Percentiles rank a stretch among this genome's conserved stretches.
Conservation (phyloP, 176 grass and related monocot genomes). For the Juncus inflexus region DNA sequence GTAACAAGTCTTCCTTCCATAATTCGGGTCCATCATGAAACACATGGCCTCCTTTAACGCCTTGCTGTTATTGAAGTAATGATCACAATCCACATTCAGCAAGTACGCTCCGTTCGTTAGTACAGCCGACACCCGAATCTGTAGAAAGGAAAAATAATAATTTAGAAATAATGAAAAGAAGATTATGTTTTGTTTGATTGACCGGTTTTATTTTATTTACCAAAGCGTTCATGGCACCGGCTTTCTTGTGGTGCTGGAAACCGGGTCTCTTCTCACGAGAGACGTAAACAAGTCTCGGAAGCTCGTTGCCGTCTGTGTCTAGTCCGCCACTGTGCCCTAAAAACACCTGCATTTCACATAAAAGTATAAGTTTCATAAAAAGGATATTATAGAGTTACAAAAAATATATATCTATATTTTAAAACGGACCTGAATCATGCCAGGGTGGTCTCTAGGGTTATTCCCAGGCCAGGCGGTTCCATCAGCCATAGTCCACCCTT, state of each 20-base stretch:
- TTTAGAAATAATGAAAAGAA: constrained; percentile 12
- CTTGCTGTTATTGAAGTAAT: constrained; percentile 98
- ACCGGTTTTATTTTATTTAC: constrained; percentile 38
- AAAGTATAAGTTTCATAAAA: neutral
- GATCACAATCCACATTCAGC: constrained; percentile 99
- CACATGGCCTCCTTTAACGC: constrained; percentile 97
- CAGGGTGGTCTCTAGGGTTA: constrained; percentile 84
- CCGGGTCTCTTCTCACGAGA: constrained; percentile 98
- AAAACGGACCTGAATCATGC: constrained; percentile 79
- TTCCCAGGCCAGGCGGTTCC: constrained; percentile 95
- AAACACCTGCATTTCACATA: constrained; percentile 58
- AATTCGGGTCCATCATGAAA: constrained; percentile 89
- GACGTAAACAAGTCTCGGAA: constrained; percentile 91
- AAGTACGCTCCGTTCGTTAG: constrained; percentile 95
- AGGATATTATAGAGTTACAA: neutral
- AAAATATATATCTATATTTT: too few species aligned
- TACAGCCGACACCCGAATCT: constrained; percentile 95
- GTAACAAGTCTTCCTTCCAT: constrained; percentile 83
- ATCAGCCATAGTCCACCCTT: constrained; percentile 95
- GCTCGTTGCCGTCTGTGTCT: constrained; percentile 93
- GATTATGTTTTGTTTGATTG: constrained; percentile 7
- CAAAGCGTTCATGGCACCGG: constrained; percentile 97
- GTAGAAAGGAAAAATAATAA: constrained; percentile 22
- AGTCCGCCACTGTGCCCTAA: constrained; percentile 91
- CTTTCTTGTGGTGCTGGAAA: constrained; percentile 93